Evolutionary conservation across 164 flowering plant genomes (phyloP).

Genomic region (Piper betle): DNA sequence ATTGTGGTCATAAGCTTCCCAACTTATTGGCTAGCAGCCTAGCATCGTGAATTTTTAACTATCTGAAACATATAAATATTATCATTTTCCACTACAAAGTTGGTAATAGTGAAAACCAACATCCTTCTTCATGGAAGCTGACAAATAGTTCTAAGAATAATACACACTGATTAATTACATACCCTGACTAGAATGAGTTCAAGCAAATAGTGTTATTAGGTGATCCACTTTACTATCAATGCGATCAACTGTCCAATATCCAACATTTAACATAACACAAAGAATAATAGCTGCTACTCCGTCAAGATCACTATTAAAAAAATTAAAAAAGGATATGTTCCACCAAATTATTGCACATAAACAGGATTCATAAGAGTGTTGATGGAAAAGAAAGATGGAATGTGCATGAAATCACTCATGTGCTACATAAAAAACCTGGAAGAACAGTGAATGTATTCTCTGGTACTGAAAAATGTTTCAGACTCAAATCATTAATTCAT

Average conservation of each 20-base stretch:
- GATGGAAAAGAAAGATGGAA: background rate
- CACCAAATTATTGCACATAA: background rate
- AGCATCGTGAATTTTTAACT: too few species aligned
- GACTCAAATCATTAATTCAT: background rate
- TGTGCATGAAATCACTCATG: too few species aligned
- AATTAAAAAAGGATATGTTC: background rate
- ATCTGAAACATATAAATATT: too few species aligned
- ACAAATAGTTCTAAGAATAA: background rate
- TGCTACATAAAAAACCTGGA: background rate
- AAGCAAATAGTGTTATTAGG: constrained; percentile 29
- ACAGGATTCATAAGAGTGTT: background rate
- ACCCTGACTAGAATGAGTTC: background rate
- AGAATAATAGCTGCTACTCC: too few species aligned
- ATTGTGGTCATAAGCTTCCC: too few species aligned
- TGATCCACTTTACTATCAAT: too few species aligned
- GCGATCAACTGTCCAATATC: too few species aligned
- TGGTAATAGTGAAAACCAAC: constrained; percentile 44
- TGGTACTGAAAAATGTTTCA: background rate
- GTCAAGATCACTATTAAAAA: background rate
- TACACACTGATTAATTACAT: background rate
- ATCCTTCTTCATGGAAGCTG: constrained; percentile 47
- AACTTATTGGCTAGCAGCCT: too few species aligned
- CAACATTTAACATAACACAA: too few species aligned
- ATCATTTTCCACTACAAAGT: too few species aligned
- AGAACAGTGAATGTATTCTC: background rate